Conservation (phyloP, 352 stramenopile genomes). For the Phytophthora multivora region DNA sequence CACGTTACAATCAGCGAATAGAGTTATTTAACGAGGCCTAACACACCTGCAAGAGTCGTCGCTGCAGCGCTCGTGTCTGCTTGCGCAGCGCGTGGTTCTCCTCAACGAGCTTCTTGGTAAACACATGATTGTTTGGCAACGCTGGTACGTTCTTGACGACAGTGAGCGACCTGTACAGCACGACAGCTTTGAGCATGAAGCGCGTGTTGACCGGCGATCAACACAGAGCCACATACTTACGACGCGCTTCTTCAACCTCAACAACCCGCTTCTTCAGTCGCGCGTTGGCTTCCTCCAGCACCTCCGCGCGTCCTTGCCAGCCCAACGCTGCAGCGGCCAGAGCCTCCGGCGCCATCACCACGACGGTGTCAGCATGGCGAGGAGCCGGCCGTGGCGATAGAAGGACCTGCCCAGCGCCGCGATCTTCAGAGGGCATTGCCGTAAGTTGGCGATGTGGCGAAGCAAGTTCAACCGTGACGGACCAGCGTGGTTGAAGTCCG, state of each 20-base stretch:
- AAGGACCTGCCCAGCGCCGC: background rate
- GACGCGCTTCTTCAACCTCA: conserved; percentile 40
- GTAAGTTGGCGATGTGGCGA: background rate
- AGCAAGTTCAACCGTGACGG: background rate
- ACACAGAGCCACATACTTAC: conserved; percentile 29
- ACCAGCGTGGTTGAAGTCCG: conserved; percentile 32
- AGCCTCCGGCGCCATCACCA: conserved; percentile 44
- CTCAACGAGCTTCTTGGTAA: conserved; percentile 66
- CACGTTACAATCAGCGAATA: background rate
- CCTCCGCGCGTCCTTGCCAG: conserved; percentile 55
- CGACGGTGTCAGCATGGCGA: conserved; percentile 19
- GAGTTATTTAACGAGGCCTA: background rate
- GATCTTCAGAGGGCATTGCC: background rate
- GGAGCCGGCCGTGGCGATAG: conserved; percentile 18
- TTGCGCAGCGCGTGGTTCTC: conserved; percentile 56
- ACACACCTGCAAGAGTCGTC: conserved; percentile 48
- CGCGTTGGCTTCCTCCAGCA: conserved; percentile 37
- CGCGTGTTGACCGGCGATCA: background rate
- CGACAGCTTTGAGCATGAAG: background rate
- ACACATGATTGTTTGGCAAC: conserved; percentile 69
- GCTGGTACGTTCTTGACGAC: conserved; percentile 58
- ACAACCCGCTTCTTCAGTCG: conserved; percentile 39
- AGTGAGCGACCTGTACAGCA: conserved; percentile 42
- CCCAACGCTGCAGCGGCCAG: conserved; percentile 29
- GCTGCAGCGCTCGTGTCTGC: conserved; percentile 42